Evolutionary conservation across 345 rosid genomes (phyloP), one percentile per base, ranked within the genome.

Genomic region (Gossypium bickii): DNA sequence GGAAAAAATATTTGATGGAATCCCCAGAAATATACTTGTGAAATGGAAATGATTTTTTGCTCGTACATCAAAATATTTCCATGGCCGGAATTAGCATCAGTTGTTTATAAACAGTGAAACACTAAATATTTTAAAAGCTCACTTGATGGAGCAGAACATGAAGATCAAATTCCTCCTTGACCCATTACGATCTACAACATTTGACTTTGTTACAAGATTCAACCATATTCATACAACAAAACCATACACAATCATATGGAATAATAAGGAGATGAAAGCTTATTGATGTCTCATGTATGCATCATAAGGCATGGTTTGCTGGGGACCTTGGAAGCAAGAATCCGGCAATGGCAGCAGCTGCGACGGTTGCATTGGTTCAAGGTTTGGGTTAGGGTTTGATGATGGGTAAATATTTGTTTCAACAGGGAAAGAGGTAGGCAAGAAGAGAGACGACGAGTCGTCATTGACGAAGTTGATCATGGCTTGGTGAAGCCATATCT

Each of bases 401-500:
- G 47, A 52, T 6, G 73, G 43, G 48, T 52, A 52, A 52, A 34
- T 34, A 29, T 70, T 34, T 6, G 17, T 64, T 56, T 57, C 78
- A 13, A 65, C 47, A 13, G 20, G 65, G 68, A 62, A 82, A 17
- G 59, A 38, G 62, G 10, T 12, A 1, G 49, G 34, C 11, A 24
- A 7, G 9, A 22, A 24, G 57, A 18, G 57, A 41, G 66, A 45
- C 2, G 71, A 41, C 1, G 64, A 41, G 4, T 79, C 74, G 12
- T 85, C 78, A 2, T 83, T 73, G 25, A 55, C 51, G 3, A n/a
- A 20, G 74, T 68, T 65, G 47, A 86, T 75, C 79, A 87, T 63
- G 53, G 85, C 77, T 57, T 89, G 90, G 78, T 93, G 97, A 80
- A 92, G 81, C 84, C 86, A 79, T 60, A 93, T 88, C 86, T 90